These are phyloP conservation scores for Penstemon davidsonii DNA, from an alignment of 257 asterid genomes.

Conservation along the genomic window DNA sequence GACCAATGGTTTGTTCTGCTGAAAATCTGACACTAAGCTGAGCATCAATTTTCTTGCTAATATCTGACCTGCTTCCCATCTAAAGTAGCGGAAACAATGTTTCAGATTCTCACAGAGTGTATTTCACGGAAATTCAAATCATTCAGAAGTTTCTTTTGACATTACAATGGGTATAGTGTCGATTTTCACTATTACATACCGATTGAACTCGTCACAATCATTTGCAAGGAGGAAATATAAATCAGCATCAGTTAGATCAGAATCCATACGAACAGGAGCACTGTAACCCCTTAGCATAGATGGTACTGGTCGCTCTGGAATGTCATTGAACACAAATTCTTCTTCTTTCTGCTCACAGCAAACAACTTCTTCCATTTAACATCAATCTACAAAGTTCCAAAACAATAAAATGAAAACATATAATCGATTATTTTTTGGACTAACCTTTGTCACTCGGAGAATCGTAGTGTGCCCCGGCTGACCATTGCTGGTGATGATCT, in stretches of 20 bases:
- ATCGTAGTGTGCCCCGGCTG: slow-evolving; percentile 53
- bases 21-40: slow-evolving; percentile 67
- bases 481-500: slow-evolving; percentile 36
- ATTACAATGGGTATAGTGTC: not conserved
- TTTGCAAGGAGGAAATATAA: slow-evolving; percentile 75
- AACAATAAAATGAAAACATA: not conserved
- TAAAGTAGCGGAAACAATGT: slow-evolving; percentile 27
- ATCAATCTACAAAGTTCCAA: not conserved
- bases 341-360: slow-evolving; percentile 59
- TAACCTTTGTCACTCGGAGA: slow-evolving; percentile 72
- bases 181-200: slow-evolving; percentile 42
- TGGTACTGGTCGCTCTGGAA: slow-evolving; percentile 63
- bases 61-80: slow-evolving; percentile 90
- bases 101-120: not conserved
- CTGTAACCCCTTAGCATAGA: slow-evolving; percentile 79
- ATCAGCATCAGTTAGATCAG: slow-evolving; percentile 73
- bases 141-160: too few species aligned
- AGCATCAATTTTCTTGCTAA: slow-evolving; percentile 82
- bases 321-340: slow-evolving; percentile 66
- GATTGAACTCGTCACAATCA: slow-evolving; percentile 84
- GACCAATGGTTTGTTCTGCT: slow-evolving; percentile 60
- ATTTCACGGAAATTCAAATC: not conserved
- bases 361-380: not conserved
- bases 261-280: slow-evolving; percentile 75
- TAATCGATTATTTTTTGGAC: slow-evolving; percentile 15